Evolutionary conservation across 306 rosid genomes (phyloP).

Genomic region (Cucurbita pepo): DNA sequence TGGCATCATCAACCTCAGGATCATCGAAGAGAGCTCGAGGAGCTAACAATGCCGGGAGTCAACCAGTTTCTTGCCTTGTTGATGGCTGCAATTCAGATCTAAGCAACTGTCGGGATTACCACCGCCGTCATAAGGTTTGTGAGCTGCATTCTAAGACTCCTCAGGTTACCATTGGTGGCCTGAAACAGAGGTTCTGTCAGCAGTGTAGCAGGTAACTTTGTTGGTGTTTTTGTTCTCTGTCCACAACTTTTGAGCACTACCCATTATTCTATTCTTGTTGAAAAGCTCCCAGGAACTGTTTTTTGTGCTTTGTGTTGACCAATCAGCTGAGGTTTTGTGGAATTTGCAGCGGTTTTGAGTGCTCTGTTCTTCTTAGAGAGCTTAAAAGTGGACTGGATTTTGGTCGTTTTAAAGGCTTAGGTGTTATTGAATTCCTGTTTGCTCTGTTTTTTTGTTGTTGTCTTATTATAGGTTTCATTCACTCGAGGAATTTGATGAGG

Average conservation of each 20-base stretch:
- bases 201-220: slow-evolving; percentile 82
- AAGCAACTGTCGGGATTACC: slow-evolving; percentile 70
- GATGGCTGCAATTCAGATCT: slow-evolving; percentile 86
- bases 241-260: background rate
- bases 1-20: slow-evolving; percentile 34
- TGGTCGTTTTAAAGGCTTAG: background rate
- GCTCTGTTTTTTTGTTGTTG: background rate
- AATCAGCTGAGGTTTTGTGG: background rate
- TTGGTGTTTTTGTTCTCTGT: background rate
- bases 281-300: background rate
- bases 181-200: slow-evolving; percentile 87
- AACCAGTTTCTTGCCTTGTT: slow-evolving; percentile 61
- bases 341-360: no score
- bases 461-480: slow-evolving; percentile 57
- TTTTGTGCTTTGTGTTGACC: background rate
- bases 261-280: background rate
- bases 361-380: background rate
- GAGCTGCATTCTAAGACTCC: slow-evolving; percentile 87
- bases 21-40: slow-evolving; percentile 70
- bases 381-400: background rate
- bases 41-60: slow-evolving; percentile 26
- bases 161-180: slow-evolving; percentile 66
- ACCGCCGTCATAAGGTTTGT: slow-evolving; percentile 94
- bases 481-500: slow-evolving; percentile 87
- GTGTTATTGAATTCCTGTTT: background rate